Base-by-base conservation (phyloP, 2,329 filamentous ascomycete genomes). In the Fusarium succisae region DNA sequence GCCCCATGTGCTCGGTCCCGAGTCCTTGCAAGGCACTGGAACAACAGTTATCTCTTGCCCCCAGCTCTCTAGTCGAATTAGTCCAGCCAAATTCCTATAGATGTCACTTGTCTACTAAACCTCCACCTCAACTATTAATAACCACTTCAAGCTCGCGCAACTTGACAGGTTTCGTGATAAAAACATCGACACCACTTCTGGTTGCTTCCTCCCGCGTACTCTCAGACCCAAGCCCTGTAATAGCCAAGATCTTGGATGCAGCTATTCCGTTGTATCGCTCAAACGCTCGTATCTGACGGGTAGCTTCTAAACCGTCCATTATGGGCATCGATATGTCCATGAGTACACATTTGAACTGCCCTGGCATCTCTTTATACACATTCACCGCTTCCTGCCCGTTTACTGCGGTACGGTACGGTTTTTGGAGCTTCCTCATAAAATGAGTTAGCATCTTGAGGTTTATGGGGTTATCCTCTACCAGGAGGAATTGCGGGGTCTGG, bases 391-490 rank as follows among this genome's bases (percentile, higher is more conserved):
- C 77, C 26, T 80, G 64, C 1, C 82, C 81, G 51, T 83, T 80
- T 9, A 58, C 73, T 8, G 81, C 82, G 1, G 77, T 80, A 6
- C 76, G 66, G 43, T 78, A 80, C 1, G 63, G 53, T 1, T 70
- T 69, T 1, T 77, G 75, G 0, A 82, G 72, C 48, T 82, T 83
- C 44, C 74, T 78, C 75, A 83, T 79, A n/a, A 79, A 82, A 0
- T 78, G 72, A 1, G 74, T 75, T 6, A 82, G 59, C 8, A 82
- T 76, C 70, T 79, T 78, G 2, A 83, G 63, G 43, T 85, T 85
- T 61, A 84, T 83, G 8, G 71, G 64, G 47, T 84, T 84, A 53
- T 84, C 83, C 20, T 85, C 82, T 1, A 84, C 83, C 6, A 84
- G 73, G 10, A 85, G 73, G 15, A 83, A 76, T 14, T 64, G 44